These are phyloP conservation scores for Tolypocladium nubicola DNA, from an alignment of 2,329 filamentous ascomycete genomes.

Conservation along the genomic window DNA sequence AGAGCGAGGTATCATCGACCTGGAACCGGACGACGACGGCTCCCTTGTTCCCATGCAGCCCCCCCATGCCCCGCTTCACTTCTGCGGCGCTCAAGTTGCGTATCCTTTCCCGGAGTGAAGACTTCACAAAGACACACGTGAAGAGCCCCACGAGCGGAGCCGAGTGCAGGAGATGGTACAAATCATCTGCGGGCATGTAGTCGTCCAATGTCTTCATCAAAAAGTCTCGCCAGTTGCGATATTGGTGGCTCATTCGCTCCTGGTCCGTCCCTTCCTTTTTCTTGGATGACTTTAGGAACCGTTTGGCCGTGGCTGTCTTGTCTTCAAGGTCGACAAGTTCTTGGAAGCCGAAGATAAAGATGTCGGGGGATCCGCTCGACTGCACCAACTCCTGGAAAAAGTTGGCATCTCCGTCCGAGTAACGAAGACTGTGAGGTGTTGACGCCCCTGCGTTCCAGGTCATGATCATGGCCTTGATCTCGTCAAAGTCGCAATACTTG, in stretches of 20 bases:
- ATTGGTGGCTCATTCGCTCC: constrained; percentile 94
- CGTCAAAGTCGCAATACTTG: constrained; percentile 77
- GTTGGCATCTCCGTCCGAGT: constrained; percentile 55
- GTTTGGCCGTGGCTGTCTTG: constrained; percentile 95
- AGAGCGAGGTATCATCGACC: constrained; percentile 86
- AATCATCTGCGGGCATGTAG: constrained; percentile 62
- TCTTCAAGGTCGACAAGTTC: constrained; percentile 97
- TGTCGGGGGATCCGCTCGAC: constrained; percentile 70
- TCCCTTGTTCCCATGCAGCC: constrained; percentile 92
- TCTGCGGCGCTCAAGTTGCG: constrained; percentile 69
- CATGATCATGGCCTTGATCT: constrained; percentile 69
- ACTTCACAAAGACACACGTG: constrained; percentile 89
- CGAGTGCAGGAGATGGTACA: constrained; percentile 81
- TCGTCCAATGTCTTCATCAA: constrained; percentile 74
- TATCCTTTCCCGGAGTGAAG: constrained; percentile 65
- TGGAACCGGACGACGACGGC: constrained; percentile 86
- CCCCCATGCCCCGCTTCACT: constrained; percentile 93
- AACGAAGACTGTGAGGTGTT: constrained; percentile 72
- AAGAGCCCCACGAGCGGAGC: constrained; percentile 85
- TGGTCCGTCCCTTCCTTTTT: constrained; percentile 73
- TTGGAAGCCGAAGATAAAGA: constrained; percentile 93
- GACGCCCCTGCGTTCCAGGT: constrained; percentile 98
- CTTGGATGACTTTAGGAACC: constrained; percentile 73
- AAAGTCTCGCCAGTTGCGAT: constrained; percentile 92
- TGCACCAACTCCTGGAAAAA: constrained; percentile 77